Base-by-base conservation (phyloP, 768 basidiomycete genomes). In the Phaeolepiota aurea region DNA sequence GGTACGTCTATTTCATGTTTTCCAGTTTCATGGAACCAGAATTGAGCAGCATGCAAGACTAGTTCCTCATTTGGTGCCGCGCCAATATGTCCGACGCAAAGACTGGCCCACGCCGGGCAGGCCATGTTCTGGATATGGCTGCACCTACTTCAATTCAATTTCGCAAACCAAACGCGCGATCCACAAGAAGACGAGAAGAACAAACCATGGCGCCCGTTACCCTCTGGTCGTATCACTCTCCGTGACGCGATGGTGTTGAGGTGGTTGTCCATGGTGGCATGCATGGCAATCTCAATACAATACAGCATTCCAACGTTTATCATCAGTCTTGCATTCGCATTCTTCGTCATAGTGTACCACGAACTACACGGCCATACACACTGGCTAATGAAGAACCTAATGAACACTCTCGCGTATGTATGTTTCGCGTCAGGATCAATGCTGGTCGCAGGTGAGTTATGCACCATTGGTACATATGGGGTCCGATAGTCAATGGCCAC, bases 121-220 rank as follows among this genome's bases (percentile, higher is more conserved):
- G 49, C 60, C 3, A 38, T 66, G 1, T 28, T 63, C 3, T 74
- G 72, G 72, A 56, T 69, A 19, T 74, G 59, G 62, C 39, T 68
- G 2, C 72, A 74, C 38, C 52, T 71, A 10, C 51, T 74, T 2
- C 68, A 68, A 33, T 68, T 64, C 48, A 48, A 66, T 43, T 49
- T 72, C n/a, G 56, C 66, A 2, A 74, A 74, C 43, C 71, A 74
- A 49, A 60, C 58, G 15, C 54, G 63, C 21, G 54, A 57, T 4
- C 57, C 61, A 3, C 61, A 62, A 9, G 72, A 74, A 49, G 72
- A 74, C 42, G 56, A 47, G 16, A 32, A 55, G 35, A 74, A 74
- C 51, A 69, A 71, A 39, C 63, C 66, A 2, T 63, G 65, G 42
- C 52, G 72, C 10, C 72, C 72, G 0, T 48, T 74, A 16, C 71